A percentile compares a stretch with the other conserved stretches of the same genome.
phyloP scores from a whole-genome alignment of 345 rosid genomes.

The Hirschfeldia incana region DNA sequence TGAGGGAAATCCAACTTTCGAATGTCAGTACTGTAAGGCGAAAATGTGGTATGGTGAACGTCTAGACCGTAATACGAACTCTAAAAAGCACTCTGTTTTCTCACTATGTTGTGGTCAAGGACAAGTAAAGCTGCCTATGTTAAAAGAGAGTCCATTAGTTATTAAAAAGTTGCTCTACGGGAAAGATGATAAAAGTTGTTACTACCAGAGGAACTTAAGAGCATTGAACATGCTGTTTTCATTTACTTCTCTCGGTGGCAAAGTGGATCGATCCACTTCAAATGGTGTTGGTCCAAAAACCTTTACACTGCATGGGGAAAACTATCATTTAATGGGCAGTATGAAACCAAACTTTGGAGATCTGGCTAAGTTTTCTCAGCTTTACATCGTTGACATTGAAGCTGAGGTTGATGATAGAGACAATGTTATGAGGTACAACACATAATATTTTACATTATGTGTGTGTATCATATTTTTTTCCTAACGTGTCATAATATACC shows the following conservation, averaged over 20 bases:
- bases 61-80: background rate
- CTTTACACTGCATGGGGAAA: background rate
- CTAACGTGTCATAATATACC: no score
- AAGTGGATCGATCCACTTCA: background rate
- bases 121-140: background rate
- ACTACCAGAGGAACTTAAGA: background rate
- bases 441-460: background rate
- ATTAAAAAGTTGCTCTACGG: background rate
- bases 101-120: background rate
- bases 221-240: background rate
- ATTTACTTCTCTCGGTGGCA: background rate
- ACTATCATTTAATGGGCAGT: background rate
- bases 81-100: background rate
- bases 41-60: background rate
- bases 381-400: background rate
- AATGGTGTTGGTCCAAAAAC: background rate
- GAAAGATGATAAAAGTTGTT: background rate
- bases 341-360: background rate
- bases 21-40: background rate
- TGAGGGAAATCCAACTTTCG: background rate
- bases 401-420: background rate
- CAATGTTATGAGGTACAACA: background rate
- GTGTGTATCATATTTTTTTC: no score
- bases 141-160: background rate
- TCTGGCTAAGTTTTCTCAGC: background rate